Percentiles rank a stretch among this genome's conserved stretches.
Evolutionary conservation across 2,329 filamentous ascomycete species (phyloP).

Genomic region (Penicillium sp.): DNA sequence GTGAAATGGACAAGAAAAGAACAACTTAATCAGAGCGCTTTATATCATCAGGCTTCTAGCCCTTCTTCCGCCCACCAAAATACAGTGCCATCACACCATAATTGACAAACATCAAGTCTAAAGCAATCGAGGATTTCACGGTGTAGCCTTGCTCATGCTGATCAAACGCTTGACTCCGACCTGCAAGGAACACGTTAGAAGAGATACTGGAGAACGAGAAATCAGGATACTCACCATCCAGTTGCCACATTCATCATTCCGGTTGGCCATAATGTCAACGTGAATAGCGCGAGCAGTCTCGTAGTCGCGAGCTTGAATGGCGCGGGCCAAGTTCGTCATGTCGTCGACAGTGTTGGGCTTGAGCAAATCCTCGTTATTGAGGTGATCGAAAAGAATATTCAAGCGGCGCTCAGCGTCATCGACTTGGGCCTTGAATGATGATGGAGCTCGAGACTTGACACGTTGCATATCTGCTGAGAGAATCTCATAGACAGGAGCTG

Average conservation of each 20-base stretch:
- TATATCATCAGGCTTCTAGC: slow-evolving; percentile 5
- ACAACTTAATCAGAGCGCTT: slow-evolving; percentile 17
- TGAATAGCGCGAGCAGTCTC: slow-evolving; percentile 62
- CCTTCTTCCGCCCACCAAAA: slow-evolving; percentile 6
- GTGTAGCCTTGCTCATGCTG: slow-evolving; percentile 21
- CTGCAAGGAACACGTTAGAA: slow-evolving; percentile 9
- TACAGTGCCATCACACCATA: slow-evolving; percentile 4
- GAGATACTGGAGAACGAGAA: not conserved
- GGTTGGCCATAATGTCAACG: slow-evolving; percentile 68
- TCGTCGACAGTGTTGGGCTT: slow-evolving; percentile 61
- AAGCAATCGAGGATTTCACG: slow-evolving; percentile 10
- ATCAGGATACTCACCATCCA: slow-evolving; percentile 65
- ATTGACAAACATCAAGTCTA: slow-evolving; percentile 3
- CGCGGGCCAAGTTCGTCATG: slow-evolving; percentile 51
- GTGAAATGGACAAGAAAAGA: slow-evolving; percentile 5
- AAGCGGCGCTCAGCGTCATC: slow-evolving; percentile 91
- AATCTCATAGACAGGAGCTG: slow-evolving; percentile 73
- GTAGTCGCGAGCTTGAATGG: slow-evolving; percentile 64
- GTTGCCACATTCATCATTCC: slow-evolving; percentile 72
- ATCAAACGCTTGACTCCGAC: slow-evolving; percentile 22
- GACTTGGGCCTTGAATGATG: slow-evolving; percentile 81
- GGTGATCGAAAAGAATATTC: slow-evolving; percentile 88
- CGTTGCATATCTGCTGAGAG: slow-evolving; percentile 80
- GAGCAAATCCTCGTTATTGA: slow-evolving; percentile 91
- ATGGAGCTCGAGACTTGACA: slow-evolving; percentile 76